Base-by-base conservation (phyloP, 2,329 filamentous ascomycete species). In the Neurospora sp. region DNA sequence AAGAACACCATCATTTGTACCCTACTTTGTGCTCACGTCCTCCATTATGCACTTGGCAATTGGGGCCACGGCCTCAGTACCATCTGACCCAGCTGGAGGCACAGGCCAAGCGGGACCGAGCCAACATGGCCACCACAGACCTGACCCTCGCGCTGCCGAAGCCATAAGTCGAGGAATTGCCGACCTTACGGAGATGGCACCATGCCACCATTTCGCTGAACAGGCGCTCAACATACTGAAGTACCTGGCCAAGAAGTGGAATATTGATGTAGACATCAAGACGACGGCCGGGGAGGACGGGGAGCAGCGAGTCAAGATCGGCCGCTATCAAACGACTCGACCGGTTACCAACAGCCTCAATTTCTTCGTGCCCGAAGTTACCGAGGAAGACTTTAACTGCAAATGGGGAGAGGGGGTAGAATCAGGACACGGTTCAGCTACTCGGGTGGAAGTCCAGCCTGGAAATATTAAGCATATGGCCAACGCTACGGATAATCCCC, bases 31-130 rank as follows among this genome's bases (percentile, higher is more conserved):
- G n/a, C 78, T 89, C 8, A 88, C 86, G 0, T 86, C 86, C 0
- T 79, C 84, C n/a, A 87, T 88, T 62, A 87, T 88, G 84, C 86
- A 88, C 72, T 81, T 88, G 0, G 85, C 86, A 23, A 82, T 87
- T 66, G 84, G 81, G 1, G 84, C 84, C 0, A 80, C 80, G 1
- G 42, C 70, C 2, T 46, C 76, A 40, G 71, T 77, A 9, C 73
- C 75, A 4, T 72, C 75, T 5, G 33, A 40, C 5, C 19, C 68
- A 11, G 9, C 70, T 62, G 36, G 62, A 38, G 38, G 38, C 28
- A 10, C 13, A 17, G n/a, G 58, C 19, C 66, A 71, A 15, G 36
- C 66, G 2, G n/a, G 19, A 9, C 66, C 68, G 33, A 46, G 39
- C 39, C 66, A 36, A 10, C 67, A 68, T 13, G 13, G 28, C 66